A percentile compares a stretch with the other conserved stretches of the same genome.
phyloP scores from a whole-genome alignment of 2,329 filamentous ascomycete genomes.

The Hymenoscyphus fructigenus region DNA sequence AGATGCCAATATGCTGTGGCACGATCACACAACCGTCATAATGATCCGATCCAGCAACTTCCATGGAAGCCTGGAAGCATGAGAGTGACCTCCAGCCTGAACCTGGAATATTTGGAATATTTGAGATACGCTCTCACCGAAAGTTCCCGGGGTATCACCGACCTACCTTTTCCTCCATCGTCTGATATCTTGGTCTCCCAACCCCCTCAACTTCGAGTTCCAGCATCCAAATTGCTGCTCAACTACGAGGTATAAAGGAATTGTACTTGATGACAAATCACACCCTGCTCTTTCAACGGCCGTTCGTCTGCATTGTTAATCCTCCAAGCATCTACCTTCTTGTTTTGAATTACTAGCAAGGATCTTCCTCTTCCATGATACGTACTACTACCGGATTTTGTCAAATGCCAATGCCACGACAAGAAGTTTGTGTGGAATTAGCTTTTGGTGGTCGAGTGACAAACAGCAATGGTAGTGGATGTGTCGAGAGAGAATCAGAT shows the following conservation, averaged over 20 bases:
- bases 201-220: background rate
- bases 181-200: background rate
- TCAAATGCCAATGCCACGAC: background rate
- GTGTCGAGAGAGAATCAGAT: too few relatives aligned
- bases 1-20: background rate
- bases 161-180: background rate
- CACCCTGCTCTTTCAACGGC: background rate
- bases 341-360: background rate
- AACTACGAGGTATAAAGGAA: background rate
- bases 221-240: background rate
- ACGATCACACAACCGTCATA: background rate
- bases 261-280: background rate
- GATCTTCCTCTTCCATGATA: background rate
- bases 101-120: background rate
- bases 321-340: background rate
- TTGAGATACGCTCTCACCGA: too few relatives aligned
- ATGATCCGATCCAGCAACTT: background rate
- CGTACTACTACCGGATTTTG: background rate
- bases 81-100: background rate
- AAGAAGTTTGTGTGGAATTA: background rate
- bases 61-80: background rate
- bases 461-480: too few relatives aligned
- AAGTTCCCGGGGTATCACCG: background rate
- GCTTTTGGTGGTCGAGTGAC: too few relatives aligned
- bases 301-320: background rate